Percentiles rank a stretch among this genome's conserved stretches.
phyloP scores from a whole-genome alignment of 2,329 filamentous ascomycete species.

The Gremmenia infestans region DNA sequence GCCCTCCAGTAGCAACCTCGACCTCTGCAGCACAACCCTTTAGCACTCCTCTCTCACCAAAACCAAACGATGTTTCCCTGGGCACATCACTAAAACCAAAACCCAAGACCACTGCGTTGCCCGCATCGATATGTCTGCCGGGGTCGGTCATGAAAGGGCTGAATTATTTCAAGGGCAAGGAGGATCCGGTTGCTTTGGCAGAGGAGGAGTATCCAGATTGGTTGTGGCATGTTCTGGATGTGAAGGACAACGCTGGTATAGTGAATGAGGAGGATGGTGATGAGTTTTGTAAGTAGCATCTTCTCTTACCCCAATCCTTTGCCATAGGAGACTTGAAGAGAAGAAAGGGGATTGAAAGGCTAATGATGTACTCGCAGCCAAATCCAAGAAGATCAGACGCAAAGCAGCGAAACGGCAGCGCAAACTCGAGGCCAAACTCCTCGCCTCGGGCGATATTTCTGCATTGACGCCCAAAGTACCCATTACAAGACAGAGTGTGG shows the following conservation, averaged over 20 bases:
- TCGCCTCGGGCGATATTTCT: constrained; percentile 61
- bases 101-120: constrained; percentile 4
- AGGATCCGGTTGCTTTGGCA: constrained; percentile 67
- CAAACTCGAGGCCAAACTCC: constrained; percentile 50
- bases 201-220: constrained; percentile 76
- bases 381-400: constrained; percentile 77
- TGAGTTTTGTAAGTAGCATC: constrained; percentile 65
- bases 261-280: constrained; percentile 57
- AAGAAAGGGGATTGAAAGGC: background rate
- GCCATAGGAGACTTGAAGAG: background rate
- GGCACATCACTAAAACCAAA: constrained; percentile 9
- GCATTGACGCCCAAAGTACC: constrained; percentile 65
- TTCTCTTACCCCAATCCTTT: background rate
- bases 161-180: constrained; percentile 70
- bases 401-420: constrained; percentile 63
- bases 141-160: constrained; percentile 69
- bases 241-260: constrained; percentile 48
- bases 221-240: constrained; percentile 70
- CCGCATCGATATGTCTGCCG: constrained; percentile 36
- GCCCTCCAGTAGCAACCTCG: constrained; percentile 20
- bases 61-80: constrained; percentile 14
- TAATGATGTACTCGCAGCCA: constrained; percentile 47
- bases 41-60: constrained; percentile 29
- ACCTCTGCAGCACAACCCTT: constrained; percentile 30
- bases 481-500: constrained; percentile 71